A percentile compares a stretch with the other conserved stretches of the same genome.
phyloP scores from a whole-genome alignment of 2,329 filamentous ascomycete species.

The Grosmannia huntii region DNA sequence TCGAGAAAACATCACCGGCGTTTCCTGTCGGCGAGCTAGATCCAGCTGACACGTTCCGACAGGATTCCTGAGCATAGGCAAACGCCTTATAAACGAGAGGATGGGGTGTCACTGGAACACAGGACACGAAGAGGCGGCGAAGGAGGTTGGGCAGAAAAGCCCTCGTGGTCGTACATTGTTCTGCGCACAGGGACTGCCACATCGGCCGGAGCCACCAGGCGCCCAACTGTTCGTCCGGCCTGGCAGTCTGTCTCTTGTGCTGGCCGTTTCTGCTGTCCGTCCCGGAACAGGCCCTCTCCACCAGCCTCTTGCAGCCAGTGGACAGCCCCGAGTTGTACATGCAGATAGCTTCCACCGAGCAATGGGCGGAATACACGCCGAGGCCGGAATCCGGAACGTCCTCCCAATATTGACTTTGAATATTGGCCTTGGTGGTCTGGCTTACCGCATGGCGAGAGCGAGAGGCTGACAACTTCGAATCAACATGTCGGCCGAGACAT shows the following conservation, averaged over 20 bases:
- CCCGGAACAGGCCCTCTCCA: neutral
- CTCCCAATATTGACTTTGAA: neutral
- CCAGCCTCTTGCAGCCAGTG: neutral
- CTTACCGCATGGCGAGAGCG: too few relatives aligned
- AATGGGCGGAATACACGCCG: neutral
- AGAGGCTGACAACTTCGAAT: too few relatives aligned
- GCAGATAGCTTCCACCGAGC: neutral
- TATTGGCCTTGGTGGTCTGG: neutral
- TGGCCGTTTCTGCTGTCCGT: neutral
- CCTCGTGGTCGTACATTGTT: too few relatives aligned
- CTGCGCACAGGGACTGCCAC: neutral
- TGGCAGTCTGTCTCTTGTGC: neutral
- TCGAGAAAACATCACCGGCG: neutral
- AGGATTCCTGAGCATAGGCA: too few relatives aligned
- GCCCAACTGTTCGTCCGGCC: neutral
- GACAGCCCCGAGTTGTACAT: neutral
- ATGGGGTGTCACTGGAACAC: too few relatives aligned
- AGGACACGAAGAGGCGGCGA: neutral
- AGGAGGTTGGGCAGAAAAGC: too few relatives aligned
- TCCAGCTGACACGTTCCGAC: too few relatives aligned
- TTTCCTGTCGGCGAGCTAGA: too few relatives aligned
- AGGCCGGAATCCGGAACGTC: neutral
- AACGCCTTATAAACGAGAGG: too few relatives aligned
- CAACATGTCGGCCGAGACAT: neutral
- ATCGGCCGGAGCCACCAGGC: neutral